A percentile compares a stretch with the other conserved stretches of the same genome.
These are phyloP conservation scores for Saksenaea vasiformis DNA, from an alignment of 371 early-diverging fungal genomes.

Conservation along the genomic window DNA sequence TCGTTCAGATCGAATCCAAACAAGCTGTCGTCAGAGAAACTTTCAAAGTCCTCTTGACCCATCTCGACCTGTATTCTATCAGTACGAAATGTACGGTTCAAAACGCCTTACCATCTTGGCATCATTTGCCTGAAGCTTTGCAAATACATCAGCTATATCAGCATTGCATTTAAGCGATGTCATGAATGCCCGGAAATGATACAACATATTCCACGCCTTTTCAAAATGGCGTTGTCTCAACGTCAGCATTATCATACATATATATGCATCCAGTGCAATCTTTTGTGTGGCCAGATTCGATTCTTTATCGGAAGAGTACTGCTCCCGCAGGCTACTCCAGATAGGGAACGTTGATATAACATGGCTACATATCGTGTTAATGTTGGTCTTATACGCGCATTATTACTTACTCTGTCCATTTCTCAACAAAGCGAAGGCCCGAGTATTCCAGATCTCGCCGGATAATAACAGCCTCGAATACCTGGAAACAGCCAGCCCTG, in stretches of 20 bases:
- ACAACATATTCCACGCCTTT: slow-evolving; percentile 44
- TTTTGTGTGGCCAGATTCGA: slow-evolving; percentile 29
- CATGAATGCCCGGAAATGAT: slow-evolving; percentile 43
- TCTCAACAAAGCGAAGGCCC: slow-evolving; percentile 38
- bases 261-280: slow-evolving; percentile 51
- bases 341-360: slow-evolving; percentile 34
- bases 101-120: slow-evolving; percentile 34
- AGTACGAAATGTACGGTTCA: background rate
- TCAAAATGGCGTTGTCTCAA: slow-evolving; percentile 54
- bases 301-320: background rate
- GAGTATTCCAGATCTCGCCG: slow-evolving; percentile 35
- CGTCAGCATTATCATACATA: slow-evolving; percentile 48
- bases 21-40: slow-evolving; percentile 48
- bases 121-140: slow-evolving; percentile 23
- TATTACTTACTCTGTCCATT: slow-evolving; percentile 43
- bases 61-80: slow-evolving; percentile 32
- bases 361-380: slow-evolving; percentile 24
- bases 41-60: slow-evolving; percentile 46
- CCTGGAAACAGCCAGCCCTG: slow-evolving; percentile 41
- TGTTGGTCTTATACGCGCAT: background rate
- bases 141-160: background rate
- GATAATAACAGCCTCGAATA: slow-evolving; percentile 33
- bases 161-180: slow-evolving; percentile 24
- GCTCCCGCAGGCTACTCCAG: slow-evolving; percentile 30
- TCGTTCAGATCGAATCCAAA: slow-evolving; percentile 52